These are phyloP conservation scores for Kwoniella mangroviensis DNA, from an alignment of 768 basidiomycete species.

Conservation along the genomic window DNA sequence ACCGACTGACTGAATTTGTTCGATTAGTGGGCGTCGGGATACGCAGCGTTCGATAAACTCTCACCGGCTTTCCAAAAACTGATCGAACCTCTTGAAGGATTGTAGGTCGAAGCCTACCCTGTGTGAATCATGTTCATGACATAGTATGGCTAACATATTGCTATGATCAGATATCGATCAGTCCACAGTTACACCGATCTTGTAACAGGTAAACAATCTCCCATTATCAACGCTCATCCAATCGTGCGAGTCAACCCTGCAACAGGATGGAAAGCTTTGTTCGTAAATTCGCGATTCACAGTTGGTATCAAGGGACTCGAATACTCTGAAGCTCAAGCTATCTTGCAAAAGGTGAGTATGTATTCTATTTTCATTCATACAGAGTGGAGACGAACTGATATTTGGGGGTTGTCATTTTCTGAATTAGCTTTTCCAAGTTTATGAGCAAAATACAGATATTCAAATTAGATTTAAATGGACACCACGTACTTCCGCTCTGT, in stretches of 20 bases:
- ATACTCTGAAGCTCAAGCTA: constrained; percentile 29
- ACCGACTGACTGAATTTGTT: not conserved
- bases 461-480: constrained; percentile 63
- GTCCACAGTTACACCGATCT: constrained; percentile 38
- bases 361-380: too few species aligned
- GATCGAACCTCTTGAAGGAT: constrained; percentile 36
- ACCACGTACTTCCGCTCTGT: constrained; percentile 65
- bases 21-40: constrained; percentile 28
- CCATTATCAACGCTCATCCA: constrained; percentile 17
- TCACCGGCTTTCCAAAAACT: constrained; percentile 39
- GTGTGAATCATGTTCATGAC: too few species aligned
- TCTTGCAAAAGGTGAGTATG: constrained; percentile 28
- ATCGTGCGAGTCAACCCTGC: constrained; percentile 23
- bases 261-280: constrained; percentile 44
- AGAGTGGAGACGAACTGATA: not conserved
- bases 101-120: constrained; percentile 5
- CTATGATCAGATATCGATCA: constrained; percentile 26
- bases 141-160: not conserved
- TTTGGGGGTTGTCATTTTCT: not conserved
- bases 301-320: constrained; percentile 41
- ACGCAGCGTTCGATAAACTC: constrained; percentile 42
- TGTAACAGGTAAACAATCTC: constrained; percentile 25
- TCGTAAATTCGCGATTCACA: constrained; percentile 39
- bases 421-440: constrained; percentile 32
- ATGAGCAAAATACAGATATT: constrained; percentile 64